Base-by-base conservation (phyloP, 106 monocot genomes). In the Dendrobium nobile region DNA sequence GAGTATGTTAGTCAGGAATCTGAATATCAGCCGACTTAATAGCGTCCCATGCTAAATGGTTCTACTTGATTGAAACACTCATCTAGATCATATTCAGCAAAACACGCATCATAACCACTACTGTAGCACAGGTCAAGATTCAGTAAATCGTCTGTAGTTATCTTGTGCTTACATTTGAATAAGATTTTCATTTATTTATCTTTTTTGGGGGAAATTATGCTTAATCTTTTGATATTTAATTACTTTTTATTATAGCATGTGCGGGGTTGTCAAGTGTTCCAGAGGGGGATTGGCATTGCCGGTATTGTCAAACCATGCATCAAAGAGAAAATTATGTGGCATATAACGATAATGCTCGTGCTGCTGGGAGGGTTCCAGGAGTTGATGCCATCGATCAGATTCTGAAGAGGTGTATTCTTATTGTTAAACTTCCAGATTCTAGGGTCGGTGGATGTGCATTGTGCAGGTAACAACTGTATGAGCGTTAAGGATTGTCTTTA, bases 331-430 rank as follows among this genome's bases (percentile, higher is more conserved):
- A 72, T 16, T 74, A 58, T 83, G 48, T 88, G 16, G 75, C 80
- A 9, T 45, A 79, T 83, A 91, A 88, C 79, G 80, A 88, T 72
- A 96, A 96, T 92, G 96, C 96, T 17, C 88, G 90, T 82, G 93
- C 93, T 80, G 93, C 91, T 82, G 96, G 96, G 55, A 93, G 96
- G 80, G 84, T 96, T 86, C 85, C 86, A 17, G 93, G 96, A 72
- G 88, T 90, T 56, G 96, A 96, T 85, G 89, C 93, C 22, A 88
- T 96, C 65, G 89, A 96, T 64, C 80, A 93, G 79, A 96, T 96
- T 42, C 80, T 92, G 79, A 79, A 85, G 41, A 72, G 91, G 72
- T 89, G 92, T 68, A 92, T 96, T 59, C 91, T 93, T 51, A 88
- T 92, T 87, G 90, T 89, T 67, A 86, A 88, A 82, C 81, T 86